Evolutionary conservation across 306 rosid genomes (phyloP).

Genomic region (Carpinus viminea): DNA sequence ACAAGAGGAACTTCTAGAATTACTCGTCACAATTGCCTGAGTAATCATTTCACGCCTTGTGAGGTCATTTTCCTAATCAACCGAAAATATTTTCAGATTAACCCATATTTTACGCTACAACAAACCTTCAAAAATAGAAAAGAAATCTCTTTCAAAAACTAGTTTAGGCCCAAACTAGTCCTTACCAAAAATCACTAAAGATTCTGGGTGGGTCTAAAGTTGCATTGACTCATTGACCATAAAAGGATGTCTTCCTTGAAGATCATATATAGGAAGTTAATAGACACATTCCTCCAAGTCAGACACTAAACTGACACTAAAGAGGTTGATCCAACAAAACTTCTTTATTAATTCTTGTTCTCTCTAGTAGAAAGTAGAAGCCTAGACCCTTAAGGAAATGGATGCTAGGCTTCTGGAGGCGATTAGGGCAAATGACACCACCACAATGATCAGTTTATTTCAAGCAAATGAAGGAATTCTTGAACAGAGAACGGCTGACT

Average conservation of each 20-base stretch:
- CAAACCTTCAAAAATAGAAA: too few relatives aligned
- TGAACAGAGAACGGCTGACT: constrained; percentile 45
- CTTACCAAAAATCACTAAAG: too few relatives aligned
- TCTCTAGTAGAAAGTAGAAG: neutral
- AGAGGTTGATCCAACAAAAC: too few relatives aligned
- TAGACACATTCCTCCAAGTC: neutral
- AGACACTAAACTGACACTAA: neutral
- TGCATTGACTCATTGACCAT: neutral
- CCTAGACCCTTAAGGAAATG: constrained; percentile 31
- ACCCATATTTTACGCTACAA: too few relatives aligned
- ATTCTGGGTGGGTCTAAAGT: neutral
- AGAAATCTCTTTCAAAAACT: too few relatives aligned
- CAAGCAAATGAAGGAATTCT: constrained; percentile 42
- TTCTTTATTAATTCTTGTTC: too few relatives aligned
- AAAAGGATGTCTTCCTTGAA: neutral
- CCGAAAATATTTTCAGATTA: too few relatives aligned
- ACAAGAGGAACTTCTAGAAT: too few relatives aligned
- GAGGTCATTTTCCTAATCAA: too few relatives aligned
- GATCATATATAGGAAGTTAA: neutral
- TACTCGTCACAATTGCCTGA: too few relatives aligned
- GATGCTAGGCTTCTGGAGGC: constrained; percentile 49
- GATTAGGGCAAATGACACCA: constrained; percentile 35
- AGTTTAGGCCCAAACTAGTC: too few relatives aligned
- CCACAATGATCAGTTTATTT: constrained; percentile 38
- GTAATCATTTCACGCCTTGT: too few relatives aligned